phyloP scores from a whole-genome alignment of 75 land plant genomes.

The Pinus taeda region DNA sequence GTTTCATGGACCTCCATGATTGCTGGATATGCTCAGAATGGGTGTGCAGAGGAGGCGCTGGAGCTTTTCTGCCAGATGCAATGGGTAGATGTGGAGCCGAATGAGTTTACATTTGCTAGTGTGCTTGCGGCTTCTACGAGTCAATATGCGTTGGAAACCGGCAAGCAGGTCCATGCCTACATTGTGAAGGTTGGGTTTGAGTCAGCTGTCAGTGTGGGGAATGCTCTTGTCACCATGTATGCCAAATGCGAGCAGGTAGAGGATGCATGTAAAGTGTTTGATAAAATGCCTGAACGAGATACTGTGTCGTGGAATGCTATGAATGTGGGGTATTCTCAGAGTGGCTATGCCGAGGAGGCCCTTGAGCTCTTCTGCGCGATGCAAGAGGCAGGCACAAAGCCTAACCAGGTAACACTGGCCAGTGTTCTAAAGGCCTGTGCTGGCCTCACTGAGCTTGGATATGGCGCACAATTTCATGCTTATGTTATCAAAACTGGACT shows the following conservation, averaged over 20 bases:
- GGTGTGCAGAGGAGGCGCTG: conserved; percentile 10
- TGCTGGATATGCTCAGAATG: conserved; percentile 17
- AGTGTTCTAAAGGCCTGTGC: conserved; percentile 20
- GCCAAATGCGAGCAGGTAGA: conserved; percentile 17
- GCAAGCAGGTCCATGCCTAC: conserved; percentile 17
- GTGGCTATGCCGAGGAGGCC: conserved; percentile 14
- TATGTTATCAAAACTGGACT: conserved; percentile 10
- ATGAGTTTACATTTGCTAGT: conserved; percentile 14
- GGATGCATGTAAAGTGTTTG: conserved; percentile 17
- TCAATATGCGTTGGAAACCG: conserved; percentile 7
- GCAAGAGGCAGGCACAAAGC: conserved; percentile 10
- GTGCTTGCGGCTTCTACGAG: conserved; percentile 13
- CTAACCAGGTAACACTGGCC: conserved; percentile 10
- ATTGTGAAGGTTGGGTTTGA: conserved; percentile 14
- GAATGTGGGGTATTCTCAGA: conserved; percentile 22
- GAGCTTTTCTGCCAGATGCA: conserved; percentile 19
- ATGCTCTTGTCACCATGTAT: conserved; percentile 23
- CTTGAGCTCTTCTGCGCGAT: conserved; percentile 15
- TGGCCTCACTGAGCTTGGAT: conserved; percentile 16
- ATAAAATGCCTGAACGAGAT: conserved; percentile 12
- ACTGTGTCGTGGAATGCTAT: conserved; percentile 31
- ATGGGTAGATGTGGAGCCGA: conserved; percentile 13
- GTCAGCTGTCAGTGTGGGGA: conserved; percentile 7
- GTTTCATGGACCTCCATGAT: conserved; percentile 39
- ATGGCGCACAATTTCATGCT: conserved; percentile 8